These are phyloP conservation scores for Ballota nigra DNA, from an alignment of 257 asterid genomes.

Conservation along the genomic window DNA sequence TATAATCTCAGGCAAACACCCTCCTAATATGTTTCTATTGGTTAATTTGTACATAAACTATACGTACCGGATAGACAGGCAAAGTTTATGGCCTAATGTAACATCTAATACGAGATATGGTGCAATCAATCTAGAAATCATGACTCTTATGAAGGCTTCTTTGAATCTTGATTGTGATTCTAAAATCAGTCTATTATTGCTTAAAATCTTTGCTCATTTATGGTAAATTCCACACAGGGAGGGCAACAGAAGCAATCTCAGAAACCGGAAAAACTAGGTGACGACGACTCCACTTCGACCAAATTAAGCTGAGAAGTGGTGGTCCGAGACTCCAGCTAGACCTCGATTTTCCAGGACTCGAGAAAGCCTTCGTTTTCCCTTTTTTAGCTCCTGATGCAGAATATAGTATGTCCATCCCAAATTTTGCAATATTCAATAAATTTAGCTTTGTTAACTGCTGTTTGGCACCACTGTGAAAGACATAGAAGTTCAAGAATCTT, in stretches of 20 bases:
- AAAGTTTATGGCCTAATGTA: not conserved
- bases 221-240: slow-evolving; percentile 43
- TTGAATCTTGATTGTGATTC: not conserved
- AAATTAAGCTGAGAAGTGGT: slow-evolving; percentile 30
- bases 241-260: slow-evolving; percentile 50
- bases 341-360: too few species aligned
- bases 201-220: not conserved
- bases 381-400: too few species aligned
- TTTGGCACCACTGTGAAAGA: not conserved
- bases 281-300: slow-evolving; percentile 27
- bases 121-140: not conserved
- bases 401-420: slow-evolving; percentile 13
- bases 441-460: not conserved
- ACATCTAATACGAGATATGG: not conserved
- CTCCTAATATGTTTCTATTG: not conserved
- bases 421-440: slow-evolving; percentile 22
- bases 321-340: slow-evolving; percentile 2
- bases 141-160: not conserved
- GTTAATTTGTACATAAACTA: not conserved
- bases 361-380: too few species aligned
- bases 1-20: too few species aligned
- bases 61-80: not conserved
- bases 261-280: slow-evolving; percentile 44
- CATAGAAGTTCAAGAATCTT: not conserved
- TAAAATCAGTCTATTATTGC: not conserved